Percentiles rank a stretch among this genome's conserved stretches.
These are phyloP conservation scores for Amaranthus cruentus DNA, from an alignment of 148 eudicot genomes.

Conservation along the genomic window DNA sequence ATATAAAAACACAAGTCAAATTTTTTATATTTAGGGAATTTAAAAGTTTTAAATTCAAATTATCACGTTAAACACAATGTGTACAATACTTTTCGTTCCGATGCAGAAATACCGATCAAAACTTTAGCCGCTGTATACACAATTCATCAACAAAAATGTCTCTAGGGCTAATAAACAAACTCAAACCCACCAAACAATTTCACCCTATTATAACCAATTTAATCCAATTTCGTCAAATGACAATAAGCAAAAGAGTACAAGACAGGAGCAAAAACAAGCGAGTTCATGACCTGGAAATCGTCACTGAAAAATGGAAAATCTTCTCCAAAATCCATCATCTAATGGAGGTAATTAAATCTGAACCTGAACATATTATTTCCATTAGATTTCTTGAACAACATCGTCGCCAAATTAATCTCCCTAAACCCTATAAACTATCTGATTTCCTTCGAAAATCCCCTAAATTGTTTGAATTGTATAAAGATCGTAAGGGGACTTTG, in stretches of 20 bases:
- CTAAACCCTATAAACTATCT: constrained; percentile 75
- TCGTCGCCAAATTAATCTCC: constrained; percentile 66
- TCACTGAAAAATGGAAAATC: constrained; percentile 68
- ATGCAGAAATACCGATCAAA: too few species aligned
- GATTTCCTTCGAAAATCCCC: constrained; percentile 77
- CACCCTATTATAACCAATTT: too few species aligned
- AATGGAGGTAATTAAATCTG: constrained; percentile 60
- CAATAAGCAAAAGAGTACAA: constrained; percentile 38
- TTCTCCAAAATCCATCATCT: constrained; percentile 60
- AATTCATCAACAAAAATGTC: too few species aligned
- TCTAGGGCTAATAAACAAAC: too few species aligned
- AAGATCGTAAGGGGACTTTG: constrained; percentile 49
- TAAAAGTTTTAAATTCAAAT: too few species aligned
- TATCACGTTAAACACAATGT: too few species aligned
- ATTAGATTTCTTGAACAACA: constrained; percentile 51
- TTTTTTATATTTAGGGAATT: too few species aligned
- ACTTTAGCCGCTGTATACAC: too few species aligned
- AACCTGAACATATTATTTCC: constrained; percentile 61
- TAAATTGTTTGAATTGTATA: constrained; percentile 59
- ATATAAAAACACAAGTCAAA: too few species aligned
- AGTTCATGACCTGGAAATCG: constrained; percentile 68
- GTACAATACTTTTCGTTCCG: too few species aligned
- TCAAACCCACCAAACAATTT: too few species aligned
- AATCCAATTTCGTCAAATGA: constrained; percentile 42
- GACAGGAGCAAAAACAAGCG: constrained; percentile 77